Percentiles rank a stretch among this genome's conserved stretches.
These are phyloP conservation scores for Geosmithia morbida DNA, from an alignment of 2,329 filamentous ascomycete genomes.

Conservation along the genomic window DNA sequence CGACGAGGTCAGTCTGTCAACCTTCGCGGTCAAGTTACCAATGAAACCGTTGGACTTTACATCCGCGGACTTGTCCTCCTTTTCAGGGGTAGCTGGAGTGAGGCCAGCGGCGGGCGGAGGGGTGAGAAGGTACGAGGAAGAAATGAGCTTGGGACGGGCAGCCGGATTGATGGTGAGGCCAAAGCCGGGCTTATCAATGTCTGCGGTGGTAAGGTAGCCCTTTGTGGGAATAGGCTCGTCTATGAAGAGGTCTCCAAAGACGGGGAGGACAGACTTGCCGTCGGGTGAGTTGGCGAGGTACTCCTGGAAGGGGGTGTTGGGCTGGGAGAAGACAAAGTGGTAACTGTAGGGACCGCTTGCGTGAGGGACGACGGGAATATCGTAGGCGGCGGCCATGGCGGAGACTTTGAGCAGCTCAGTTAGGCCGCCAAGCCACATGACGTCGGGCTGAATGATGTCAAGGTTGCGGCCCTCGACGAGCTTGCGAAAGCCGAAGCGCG, in stretches of 20 bases:
- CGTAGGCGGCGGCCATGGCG: conserved; percentile 81
- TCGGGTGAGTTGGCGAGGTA: conserved; percentile 90
- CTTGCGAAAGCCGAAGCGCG: conserved; percentile 87
- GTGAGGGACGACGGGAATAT: conserved; percentile 90
- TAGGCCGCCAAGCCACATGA: conserved; percentile 93
- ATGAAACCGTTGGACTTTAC: conserved; percentile 9
- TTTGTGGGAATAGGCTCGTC: conserved; percentile 82
- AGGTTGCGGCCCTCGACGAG: conserved; percentile 82
- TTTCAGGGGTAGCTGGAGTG: conserved; percentile 9
- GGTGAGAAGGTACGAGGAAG: conserved; percentile 58
- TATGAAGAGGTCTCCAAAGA: conserved; percentile 81
- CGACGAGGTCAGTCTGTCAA: conserved; percentile 12
- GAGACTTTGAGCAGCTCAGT: conserved; percentile 85
- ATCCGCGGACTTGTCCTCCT: background rate
- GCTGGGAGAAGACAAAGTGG: conserved; percentile 88
- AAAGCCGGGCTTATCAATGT: conserved; percentile 82
- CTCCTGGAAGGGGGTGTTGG: conserved; percentile 90
- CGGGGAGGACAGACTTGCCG: conserved; percentile 76
- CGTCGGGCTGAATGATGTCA: conserved; percentile 89
- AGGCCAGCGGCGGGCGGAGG: conserved; percentile 40
- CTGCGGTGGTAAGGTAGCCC: conserved; percentile 65
- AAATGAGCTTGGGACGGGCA: conserved; percentile 55
- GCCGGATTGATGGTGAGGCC: conserved; percentile 75
- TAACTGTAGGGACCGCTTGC: conserved; percentile 91
- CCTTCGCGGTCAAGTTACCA: conserved; percentile 16